Conservation (phyloP, 2,329 filamentous ascomycete genomes). For the Exophiala aquamarina region DNA sequence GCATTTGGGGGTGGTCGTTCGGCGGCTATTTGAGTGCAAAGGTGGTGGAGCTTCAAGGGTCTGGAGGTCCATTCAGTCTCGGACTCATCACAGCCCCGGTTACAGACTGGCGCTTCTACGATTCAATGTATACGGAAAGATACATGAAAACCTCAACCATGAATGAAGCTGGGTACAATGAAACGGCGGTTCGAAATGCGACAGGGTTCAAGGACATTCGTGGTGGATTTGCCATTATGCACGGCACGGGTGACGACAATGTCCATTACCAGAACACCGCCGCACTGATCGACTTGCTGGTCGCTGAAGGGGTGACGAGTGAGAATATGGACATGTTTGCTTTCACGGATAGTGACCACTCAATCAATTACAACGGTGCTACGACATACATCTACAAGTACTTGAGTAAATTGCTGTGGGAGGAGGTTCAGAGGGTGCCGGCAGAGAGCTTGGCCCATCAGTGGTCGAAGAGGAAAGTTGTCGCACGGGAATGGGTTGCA, state of each 20-base stretch:
- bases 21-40: conserved; percentile 68
- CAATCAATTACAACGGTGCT: conserved; percentile 59
- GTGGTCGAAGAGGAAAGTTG: conserved; percentile 44
- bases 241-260: conserved; percentile 70
- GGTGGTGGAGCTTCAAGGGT: conserved; percentile 58
- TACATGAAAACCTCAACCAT: conserved; percentile 65
- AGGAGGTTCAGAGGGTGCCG: conserved; percentile 56
- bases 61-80: conserved; percentile 53
- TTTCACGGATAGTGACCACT: conserved; percentile 66
- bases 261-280: conserved; percentile 70
- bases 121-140: conserved; percentile 69
- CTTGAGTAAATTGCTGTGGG: conserved; percentile 59
- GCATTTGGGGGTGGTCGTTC: conserved; percentile 69
- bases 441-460: conserved; percentile 42
- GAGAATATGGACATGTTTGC: conserved; percentile 63
- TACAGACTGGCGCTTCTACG: conserved; percentile 69
- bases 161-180: conserved; percentile 62
- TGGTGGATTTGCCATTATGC: conserved; percentile 62
- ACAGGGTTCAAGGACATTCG: conserved; percentile 63
- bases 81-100: conserved; percentile 66
- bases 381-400: conserved; percentile 61
- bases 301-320: conserved; percentile 59
- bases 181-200: conserved; percentile 58
- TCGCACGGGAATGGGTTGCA: background rate
- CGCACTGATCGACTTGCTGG: conserved; percentile 61